phyloP scores from a whole-genome alignment of 805 yeast genomes.

The Candida patagonica region DNA sequence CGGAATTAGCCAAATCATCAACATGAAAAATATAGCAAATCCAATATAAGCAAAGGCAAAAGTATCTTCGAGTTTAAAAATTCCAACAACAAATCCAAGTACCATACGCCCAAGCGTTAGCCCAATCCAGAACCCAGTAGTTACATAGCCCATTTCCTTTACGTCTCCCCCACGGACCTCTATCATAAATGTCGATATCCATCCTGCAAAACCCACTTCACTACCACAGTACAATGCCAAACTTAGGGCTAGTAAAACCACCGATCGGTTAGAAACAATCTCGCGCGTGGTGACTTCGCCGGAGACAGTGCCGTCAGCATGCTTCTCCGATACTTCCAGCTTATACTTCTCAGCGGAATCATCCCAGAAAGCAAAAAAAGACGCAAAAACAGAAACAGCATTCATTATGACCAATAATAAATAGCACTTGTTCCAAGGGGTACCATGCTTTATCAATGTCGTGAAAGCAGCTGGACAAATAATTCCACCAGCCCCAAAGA shows the following conservation, averaged over 20 bases:
- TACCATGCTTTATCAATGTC: constrained; percentile 38
- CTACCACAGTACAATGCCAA: constrained; percentile 59
- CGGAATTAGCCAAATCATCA: constrained; percentile 43
- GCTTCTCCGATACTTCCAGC: constrained; percentile 3
- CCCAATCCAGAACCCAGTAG: constrained; percentile 68
- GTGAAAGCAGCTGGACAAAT: constrained; percentile 59
- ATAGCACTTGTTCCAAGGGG: constrained; percentile 47
- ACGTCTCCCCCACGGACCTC: constrained; percentile 43
- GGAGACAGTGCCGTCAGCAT: constrained; percentile 4
- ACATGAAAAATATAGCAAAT: constrained; percentile 31
- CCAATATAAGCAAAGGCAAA: constrained; percentile 23
- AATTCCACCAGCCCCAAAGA: constrained; percentile 67
- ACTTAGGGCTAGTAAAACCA: constrained; percentile 42
- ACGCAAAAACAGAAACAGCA: constrained; percentile 29
- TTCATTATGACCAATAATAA: constrained; percentile 40
- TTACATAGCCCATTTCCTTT: constrained; percentile 47
- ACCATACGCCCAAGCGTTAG: constrained; percentile 53
- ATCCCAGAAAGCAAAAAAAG: constrained; percentile 35
- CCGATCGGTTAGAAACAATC: no score
- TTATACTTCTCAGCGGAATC: constrained; percentile 16
- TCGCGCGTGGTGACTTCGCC: constrained; percentile 10
- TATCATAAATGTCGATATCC: constrained; percentile 57
- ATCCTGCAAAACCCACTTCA: constrained; percentile 61
- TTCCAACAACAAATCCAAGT: constrained; percentile 33
- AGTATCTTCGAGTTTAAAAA: constrained; percentile 13